These are phyloP conservation scores for Termitomyces sp. DNA, from an alignment of 768 basidiomycete species.

Conservation along the genomic window DNA sequence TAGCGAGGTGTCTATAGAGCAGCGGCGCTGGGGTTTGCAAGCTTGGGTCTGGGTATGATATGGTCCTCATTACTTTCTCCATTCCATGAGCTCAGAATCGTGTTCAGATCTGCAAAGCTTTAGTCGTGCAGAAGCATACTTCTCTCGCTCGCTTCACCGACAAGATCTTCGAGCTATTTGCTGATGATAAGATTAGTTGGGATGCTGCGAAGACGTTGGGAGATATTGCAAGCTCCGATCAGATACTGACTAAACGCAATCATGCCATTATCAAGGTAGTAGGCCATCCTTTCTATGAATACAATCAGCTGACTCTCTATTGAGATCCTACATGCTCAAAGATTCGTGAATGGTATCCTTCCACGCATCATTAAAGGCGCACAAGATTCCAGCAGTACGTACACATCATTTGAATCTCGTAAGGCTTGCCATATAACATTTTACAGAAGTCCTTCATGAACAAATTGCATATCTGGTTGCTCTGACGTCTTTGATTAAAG, in stretches of 20 bases:
- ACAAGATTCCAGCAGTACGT: slow-evolving; percentile 47
- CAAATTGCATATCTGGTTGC: slow-evolving; percentile 78
- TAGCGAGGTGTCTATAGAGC: slow-evolving; percentile 19
- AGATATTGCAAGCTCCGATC: slow-evolving; percentile 53
- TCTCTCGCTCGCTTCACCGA: slow-evolving; percentile 51
- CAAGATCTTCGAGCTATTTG: slow-evolving; percentile 64
- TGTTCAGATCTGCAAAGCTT: slow-evolving; percentile 66
- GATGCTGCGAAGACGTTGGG: slow-evolving; percentile 77
- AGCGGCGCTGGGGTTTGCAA: slow-evolving; percentile 45
- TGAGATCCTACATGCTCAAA: slow-evolving; percentile 72
- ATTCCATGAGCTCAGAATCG: neutral
- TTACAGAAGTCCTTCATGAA: slow-evolving; percentile 21
- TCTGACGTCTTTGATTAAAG: slow-evolving; percentile 72
- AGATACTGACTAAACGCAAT: slow-evolving; percentile 69
- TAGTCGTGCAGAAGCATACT: slow-evolving; percentile 71
- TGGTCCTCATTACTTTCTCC: slow-evolving; percentile 11
- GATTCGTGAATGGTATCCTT: slow-evolving; percentile 64
- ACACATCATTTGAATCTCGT: neutral
- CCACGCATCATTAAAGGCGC: slow-evolving; percentile 72
- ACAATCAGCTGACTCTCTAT: neutral
- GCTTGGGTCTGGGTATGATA: slow-evolving; percentile 63
- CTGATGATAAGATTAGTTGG: slow-evolving; percentile 57
- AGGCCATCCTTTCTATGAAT: neutral
- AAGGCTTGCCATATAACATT: neutral
- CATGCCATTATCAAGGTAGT: slow-evolving; percentile 73